These are phyloP conservation scores for Scheffersomyces parashehatae DNA, from an alignment of 1,139 yeast genomes.

Conservation along the genomic window DNA sequence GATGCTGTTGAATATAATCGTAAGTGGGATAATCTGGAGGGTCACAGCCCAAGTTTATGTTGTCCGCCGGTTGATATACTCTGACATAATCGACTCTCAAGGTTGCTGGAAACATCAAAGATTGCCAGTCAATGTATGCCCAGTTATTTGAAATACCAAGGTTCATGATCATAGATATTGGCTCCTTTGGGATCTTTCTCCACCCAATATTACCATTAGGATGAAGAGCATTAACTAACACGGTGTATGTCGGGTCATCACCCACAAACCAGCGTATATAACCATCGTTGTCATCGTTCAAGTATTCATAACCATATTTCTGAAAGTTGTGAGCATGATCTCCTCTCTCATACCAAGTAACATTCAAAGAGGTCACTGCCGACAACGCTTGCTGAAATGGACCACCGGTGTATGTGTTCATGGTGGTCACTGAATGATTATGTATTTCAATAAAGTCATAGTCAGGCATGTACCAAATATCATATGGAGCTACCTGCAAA, in stretches of 20 bases:
- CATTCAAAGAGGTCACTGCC: conserved; percentile 25
- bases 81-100: conserved; percentile 26
- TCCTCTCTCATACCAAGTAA: conserved; percentile 26
- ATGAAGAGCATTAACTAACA: conserved; percentile 23
- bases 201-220: conserved; percentile 30
- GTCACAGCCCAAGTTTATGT: conserved; percentile 25
- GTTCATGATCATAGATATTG: conserved; percentile 28
- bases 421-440: conserved; percentile 21
- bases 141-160: conserved; percentile 30
- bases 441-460: conserved; percentile 24
- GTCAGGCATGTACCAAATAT: conserved; percentile 31
- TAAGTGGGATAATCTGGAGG: conserved; percentile 25
- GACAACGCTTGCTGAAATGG: conserved; percentile 31
- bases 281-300: conserved; percentile 24
- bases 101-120: conserved; percentile 22
- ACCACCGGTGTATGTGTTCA: conserved; percentile 32
- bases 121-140: conserved; percentile 33
- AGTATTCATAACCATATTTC: conserved; percentile 24
- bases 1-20: conserved; percentile 23
- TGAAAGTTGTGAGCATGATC: conserved; percentile 21
- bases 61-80: conserved; percentile 25
- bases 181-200: conserved; percentile 27
- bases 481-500: conserved; percentile 29
- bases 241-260: conserved; percentile 23
- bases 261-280: conserved; percentile 30